Evolutionary conservation across 805 yeast genomes (phyloP), one percentile per base, ranked within the genome.

Genomic region (Yamadazyma ubonensis): DNA sequence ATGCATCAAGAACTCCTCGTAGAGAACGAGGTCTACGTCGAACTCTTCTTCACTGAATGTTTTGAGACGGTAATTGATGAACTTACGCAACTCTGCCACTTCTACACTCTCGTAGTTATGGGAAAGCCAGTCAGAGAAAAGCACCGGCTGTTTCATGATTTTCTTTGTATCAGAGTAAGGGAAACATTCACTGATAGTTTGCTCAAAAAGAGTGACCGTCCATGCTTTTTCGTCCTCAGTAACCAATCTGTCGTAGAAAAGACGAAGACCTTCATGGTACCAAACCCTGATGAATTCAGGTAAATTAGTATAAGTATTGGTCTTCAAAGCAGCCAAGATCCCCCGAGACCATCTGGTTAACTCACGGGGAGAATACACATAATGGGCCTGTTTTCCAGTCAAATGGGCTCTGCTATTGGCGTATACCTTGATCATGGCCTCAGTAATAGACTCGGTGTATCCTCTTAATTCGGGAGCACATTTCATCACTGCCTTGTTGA

Each of bases 321-420:
- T 65, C 39, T 51, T 58, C 22, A 75, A 50, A 0, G 80, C 78
- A 25, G 73, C 75, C 33, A 77, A 70, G 1, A 90, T 59, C n/a
- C 96, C 95, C 42, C 84, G 71, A 1, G 78, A 69, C 95, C 96
- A 87, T 42, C 98, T 67, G 0, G 97, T 88, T 10, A 90, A 69
- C 56, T 90, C 98, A 57, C 98, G 78, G 0, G 98, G 98, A 16
- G 95, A 82, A 54, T 83, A 84, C 0, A 86, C 65, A 51, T 88
- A 87, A 53, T 86, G 91, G 1, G 76, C 63, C 21, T 71, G 77
- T 0, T 42, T 41, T 0, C 61, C 38, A 0, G 67, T 58, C 48
- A 85, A 78, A 1, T 52, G 44, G 0, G 43, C 32, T 30, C 63
- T 71, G 8, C 83, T 74, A 18, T 51, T 42, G 0, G 53, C 45